Conservation (phyloP, 148 eudicot species). For the Rhododendron henanense region DNA sequence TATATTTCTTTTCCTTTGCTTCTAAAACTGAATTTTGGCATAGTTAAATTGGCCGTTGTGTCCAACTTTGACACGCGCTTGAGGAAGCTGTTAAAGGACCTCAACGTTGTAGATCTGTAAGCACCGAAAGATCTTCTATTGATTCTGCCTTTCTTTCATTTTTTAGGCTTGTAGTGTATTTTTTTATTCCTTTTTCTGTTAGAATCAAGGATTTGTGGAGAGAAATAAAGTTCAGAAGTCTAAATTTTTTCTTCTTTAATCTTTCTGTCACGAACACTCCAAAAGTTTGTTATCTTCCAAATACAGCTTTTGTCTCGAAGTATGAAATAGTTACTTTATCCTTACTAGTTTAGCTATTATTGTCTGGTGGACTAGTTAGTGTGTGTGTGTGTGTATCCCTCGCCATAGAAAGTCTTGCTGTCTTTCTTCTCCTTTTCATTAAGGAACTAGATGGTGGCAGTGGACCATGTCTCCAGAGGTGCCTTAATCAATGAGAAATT, state of each 20-base stretch:
- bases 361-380: background rate
- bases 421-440: background rate
- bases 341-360: background rate
- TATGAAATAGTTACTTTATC: background rate
- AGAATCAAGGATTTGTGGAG: background rate
- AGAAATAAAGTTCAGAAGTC: background rate
- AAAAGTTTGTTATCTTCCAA: background rate
- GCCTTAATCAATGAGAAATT: background rate
- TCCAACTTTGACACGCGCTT: conserved; percentile 95
- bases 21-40: conserved; percentile 18
- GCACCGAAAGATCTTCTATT: conserved; percentile 21
- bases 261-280: background rate
- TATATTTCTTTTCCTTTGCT: background rate
- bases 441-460: background rate
- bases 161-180: background rate
- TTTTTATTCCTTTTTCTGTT: background rate
- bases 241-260: background rate
- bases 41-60: conserved; percentile 95
- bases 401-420: background rate
- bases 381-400: background rate
- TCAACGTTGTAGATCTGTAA: conserved; percentile 74
- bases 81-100: conserved; percentile 90
- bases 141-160: background rate
- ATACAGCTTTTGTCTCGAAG: background rate
- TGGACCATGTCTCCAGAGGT: background rate